These are phyloP conservation scores for Syzygium oleosum DNA, from an alignment of 345 rosid species.

Conservation along the genomic window DNA sequence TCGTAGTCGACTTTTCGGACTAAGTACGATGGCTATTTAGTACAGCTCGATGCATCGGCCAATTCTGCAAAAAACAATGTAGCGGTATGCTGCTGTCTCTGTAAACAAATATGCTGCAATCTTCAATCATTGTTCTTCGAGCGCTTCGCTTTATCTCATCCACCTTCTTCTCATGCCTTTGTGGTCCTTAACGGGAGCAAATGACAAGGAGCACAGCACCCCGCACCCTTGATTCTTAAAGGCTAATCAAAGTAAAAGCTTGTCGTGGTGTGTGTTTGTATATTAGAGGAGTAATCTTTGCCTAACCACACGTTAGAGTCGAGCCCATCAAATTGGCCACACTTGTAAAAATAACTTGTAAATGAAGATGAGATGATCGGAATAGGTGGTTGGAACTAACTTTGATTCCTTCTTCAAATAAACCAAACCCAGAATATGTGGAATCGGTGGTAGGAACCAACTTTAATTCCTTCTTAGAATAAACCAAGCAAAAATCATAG, in stretches of 20 bases:
- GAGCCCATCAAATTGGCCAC: background rate
- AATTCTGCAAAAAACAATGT: background rate
- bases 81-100: background rate
- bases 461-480: background rate
- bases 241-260: background rate
- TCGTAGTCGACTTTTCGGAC: background rate
- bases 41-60: background rate
- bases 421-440: background rate
- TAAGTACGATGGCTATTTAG: background rate
- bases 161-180: background rate
- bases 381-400: background rate
- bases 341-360: background rate
- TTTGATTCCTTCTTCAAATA: background rate
- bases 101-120: background rate
- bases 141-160: background rate
- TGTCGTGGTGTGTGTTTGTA: background rate
- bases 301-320: background rate
- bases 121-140: background rate
- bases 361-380: background rate
- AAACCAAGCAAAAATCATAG: background rate
- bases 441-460: background rate
- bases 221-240: background rate
- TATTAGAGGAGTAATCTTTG: background rate
- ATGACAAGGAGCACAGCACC: background rate
- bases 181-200: background rate